A percentile compares a stretch with the other conserved stretches of the same genome.
Evolutionary conservation across 2,329 filamentous ascomycete species (phyloP).

Genomic region (Epichloe amarillans): DNA sequence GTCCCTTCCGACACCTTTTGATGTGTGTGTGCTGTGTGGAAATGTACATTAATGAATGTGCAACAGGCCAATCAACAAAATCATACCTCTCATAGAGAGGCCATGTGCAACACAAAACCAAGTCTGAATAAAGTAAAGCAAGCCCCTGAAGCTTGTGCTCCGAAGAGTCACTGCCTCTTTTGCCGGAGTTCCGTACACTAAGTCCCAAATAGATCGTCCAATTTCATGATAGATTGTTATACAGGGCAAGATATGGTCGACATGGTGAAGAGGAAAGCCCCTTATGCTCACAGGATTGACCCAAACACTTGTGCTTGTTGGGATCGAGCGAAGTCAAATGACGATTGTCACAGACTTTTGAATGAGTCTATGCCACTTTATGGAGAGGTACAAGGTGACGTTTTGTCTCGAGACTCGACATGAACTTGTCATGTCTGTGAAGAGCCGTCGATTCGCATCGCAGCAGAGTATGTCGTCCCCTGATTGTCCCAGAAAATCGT

Average conservation of each 20-base stretch:
- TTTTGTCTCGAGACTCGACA: background rate
- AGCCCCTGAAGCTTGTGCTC: background rate
- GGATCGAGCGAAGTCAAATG: background rate
- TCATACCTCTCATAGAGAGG: background rate
- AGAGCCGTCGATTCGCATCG: background rate
- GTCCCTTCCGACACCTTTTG: slow-evolving; percentile 31
- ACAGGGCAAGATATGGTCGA: slow-evolving; percentile 12
- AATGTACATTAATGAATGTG: slow-evolving; percentile 25
- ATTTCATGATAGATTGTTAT: slow-evolving; percentile 15
- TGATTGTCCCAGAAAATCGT: background rate
- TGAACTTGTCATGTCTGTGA: background rate
- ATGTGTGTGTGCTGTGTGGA: slow-evolving; percentile 29
- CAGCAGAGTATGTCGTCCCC: background rate
- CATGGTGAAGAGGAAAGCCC: background rate
- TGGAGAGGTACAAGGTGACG: background rate
- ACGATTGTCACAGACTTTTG: background rate
- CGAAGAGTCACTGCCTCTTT: background rate
- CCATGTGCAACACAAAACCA: background rate
- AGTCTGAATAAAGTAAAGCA: background rate
- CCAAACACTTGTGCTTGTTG: background rate
- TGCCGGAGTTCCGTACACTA: background rate
- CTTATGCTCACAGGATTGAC: background rate
- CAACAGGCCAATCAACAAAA: background rate
- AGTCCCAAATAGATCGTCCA: slow-evolving; percentile 7
- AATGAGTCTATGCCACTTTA: background rate